Evolutionary conservation across 495 filamentous ascomycete genomes (phyloP), one percentile per base, ranked within the genome.

Genomic region (Podospora pseudocomata): DNA sequence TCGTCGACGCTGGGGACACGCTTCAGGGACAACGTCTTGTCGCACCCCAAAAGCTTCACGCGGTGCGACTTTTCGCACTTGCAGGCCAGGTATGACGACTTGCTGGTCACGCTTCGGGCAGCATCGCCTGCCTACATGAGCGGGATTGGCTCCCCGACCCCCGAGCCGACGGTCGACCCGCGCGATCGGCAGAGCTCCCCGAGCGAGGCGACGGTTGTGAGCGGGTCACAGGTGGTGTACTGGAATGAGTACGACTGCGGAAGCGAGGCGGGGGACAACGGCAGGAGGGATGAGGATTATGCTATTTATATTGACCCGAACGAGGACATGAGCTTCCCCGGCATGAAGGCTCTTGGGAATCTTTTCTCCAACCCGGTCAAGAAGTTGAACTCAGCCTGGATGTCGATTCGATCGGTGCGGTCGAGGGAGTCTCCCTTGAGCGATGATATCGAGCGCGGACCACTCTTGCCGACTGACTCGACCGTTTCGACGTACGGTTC

Each of bases 171-270:
- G 5, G 65, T 4, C 30, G 30, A 39, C n/a, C 64, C 65, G 65
- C 72, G 63, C 49, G 63, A 56, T 63, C 63, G 60, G 30, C 66
- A 67, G 59, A 57, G 65, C 18, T 69, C 71, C 1, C 72, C 66
- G 15, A 69, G 15, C 63, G 68, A 70, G 32, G 69, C 65, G 3
- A 65, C 58, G 55, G 73, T 71, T 70, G 74, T 68, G 34, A 39
- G 39, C 0, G 67, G 63, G 18, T 60, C 65, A 16, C 70, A 67
- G 65, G 7, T 68, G 7, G 75, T 70, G 23, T 89, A 89, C 70
- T 90, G 87, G 87, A 89, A 88, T 73, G 87, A 90, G 72, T 90
- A 88, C 75, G 87, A 90, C 57, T 75, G 87, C 73, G 86, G 84
- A 6, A 87, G 86, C 71, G 87, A 89, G 62, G 80, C 77, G 6